Percentiles rank a stretch among this genome's conserved stretches.
phyloP scores from a whole-genome alignment of 352 stramenopile genomes.

The Pythium volutum region DNA sequence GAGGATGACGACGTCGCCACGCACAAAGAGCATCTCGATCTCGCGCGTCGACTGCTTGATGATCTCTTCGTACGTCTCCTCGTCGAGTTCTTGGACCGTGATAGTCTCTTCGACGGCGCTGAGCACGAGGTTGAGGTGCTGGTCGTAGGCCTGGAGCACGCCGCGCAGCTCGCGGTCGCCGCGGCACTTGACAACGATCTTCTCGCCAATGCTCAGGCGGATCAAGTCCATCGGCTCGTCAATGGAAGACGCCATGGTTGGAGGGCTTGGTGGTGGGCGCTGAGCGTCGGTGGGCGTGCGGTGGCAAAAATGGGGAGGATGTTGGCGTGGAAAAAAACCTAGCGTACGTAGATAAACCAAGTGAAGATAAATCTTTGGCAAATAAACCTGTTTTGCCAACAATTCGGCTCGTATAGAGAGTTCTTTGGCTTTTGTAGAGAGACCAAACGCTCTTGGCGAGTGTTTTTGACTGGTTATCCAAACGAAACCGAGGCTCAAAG shows the following conservation, averaged over 20 bases:
- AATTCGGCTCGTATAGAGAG: conserved; percentile 10
- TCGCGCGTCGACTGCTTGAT: conserved; percentile 92
- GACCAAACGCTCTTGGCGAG: not conserved
- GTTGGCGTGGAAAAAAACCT: conserved; percentile 8
- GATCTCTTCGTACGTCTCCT: conserved; percentile 98
- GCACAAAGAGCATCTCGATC: conserved; percentile 99
- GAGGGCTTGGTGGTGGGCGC: not conserved
- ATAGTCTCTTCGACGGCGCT: conserved; percentile 99
- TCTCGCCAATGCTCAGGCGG: conserved; percentile 97
- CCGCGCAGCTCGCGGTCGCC: conserved; percentile 96
- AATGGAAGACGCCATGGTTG: conserved; percentile 80
- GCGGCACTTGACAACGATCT: conserved; percentile 99
- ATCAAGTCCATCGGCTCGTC: conserved; percentile 98
- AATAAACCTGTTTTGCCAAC: not conserved
- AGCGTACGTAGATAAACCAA: not conserved
- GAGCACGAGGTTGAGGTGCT: conserved; percentile 99
- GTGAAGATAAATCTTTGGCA: not conserved
- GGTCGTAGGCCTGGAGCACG: conserved; percentile 97
- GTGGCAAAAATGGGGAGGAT: not conserved
- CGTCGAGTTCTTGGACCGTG: conserved; percentile 94
- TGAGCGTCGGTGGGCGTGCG: not conserved
- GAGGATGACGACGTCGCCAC: conserved; percentile 98
- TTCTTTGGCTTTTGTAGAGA: conserved; percentile 8
- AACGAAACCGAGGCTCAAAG: not conserved
- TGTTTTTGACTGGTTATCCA: conserved; percentile 10